Evolutionary conservation across 2,329 filamentous ascomycete species (phyloP), one percentile per base, ranked within the genome.

Genomic region (Rhexocercosporidium sp.): DNA sequence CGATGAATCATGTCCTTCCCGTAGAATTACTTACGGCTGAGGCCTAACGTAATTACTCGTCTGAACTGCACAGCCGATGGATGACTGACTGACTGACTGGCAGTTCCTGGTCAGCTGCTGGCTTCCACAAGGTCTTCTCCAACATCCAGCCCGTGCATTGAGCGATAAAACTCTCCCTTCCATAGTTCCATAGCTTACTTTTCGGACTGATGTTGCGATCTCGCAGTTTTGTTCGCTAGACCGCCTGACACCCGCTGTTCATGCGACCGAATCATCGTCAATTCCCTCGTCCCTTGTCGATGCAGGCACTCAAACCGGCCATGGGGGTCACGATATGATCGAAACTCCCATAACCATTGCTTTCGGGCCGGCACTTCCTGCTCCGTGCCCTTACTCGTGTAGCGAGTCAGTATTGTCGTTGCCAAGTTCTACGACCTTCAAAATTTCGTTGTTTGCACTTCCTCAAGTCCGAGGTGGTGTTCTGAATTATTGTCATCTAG

Each of bases 241-340:
- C 34, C 14, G 31, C n/a, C 18, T 59, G 34, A 27, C 25, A 34
- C 54, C 39, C n/a, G 20, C 54, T n/a, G 9, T 27, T 27, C 49
- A 53, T 31, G 57, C 57, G 37, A 60, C 25, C 27, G 27, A 49
- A 61, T 61, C 46, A 62, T 41, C n/a, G 7, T 20, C 27, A 29
- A 37, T 20, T 31, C 7, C 4, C 3, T 49, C 44, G 9, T 39
- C 46, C 44, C 59, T 27, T 34, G 46, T 51, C 20, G 12, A 62
- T 62, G 46, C 46, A 51, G 59, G 59, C 46, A 53, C 59, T 62
- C 20, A 34, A 51, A 31, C 14, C 20, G 31, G 44, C 31, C n/a
- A 51, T 41, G 31, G 44, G 31, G 22, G n/a, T 39, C 31, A 39
- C 22, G n/a, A 47, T 60, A 11, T 44, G 22, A 29, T 25, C 18